A percentile compares a stretch with the other conserved stretches of the same genome.
Conservation (phyloP, 192 early-diverging fungal species). For the Funneliformis geosporum region DNA sequence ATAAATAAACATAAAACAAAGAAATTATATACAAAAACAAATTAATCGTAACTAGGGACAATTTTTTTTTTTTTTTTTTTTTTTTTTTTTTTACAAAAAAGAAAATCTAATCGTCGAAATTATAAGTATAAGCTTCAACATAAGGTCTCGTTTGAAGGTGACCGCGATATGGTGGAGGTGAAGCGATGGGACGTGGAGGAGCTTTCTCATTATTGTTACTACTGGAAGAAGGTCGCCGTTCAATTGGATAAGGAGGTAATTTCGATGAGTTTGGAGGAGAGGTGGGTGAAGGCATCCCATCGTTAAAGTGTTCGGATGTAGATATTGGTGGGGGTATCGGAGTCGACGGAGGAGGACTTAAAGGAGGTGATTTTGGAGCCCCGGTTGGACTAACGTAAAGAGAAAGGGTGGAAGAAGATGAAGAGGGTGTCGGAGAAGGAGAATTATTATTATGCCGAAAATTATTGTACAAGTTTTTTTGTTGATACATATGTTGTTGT, state of each 20-base stretch:
- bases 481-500: neutral
- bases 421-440: neutral
- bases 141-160: neutral
- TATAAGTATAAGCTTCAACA: slow-evolving; percentile 5
- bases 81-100: neutral
- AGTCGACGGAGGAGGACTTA: neutral
- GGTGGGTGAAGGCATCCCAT: neutral
- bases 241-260: neutral
- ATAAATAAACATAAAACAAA: too few relatives aligned
- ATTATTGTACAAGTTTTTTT: neutral
- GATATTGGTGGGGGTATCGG: neutral
- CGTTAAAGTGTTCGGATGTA: neutral
- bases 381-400: neutral
- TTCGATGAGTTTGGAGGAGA: neutral
- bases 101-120: slow-evolving; percentile 2
- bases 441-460: neutral
- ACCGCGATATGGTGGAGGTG: neutral
- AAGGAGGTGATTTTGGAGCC: neutral
- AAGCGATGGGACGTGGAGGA: neutral
- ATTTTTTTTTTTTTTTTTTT: too few relatives aligned
- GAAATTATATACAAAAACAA: too few relatives aligned
- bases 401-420: neutral
- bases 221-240: neutral
- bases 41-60: too few relatives aligned
- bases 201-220: neutral